A percentile compares a stretch with the other conserved stretches of the same genome.
These are phyloP conservation scores for Rhododendron ferrugineum DNA, from an alignment of 148 eudicot genomes.

Conservation along the genomic window DNA sequence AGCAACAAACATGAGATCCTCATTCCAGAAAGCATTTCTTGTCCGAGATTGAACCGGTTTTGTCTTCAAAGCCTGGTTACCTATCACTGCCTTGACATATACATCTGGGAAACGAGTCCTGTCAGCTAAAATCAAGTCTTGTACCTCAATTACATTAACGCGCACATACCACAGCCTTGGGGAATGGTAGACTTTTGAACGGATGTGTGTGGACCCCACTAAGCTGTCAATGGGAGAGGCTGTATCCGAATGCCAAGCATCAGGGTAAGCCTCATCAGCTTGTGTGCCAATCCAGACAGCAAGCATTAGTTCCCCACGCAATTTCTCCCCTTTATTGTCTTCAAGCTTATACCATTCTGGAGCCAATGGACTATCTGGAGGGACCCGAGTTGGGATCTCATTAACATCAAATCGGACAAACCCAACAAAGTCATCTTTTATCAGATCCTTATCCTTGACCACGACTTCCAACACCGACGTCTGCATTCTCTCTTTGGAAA, in stretches of 20 bases:
- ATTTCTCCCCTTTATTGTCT: slow-evolving; percentile 53
- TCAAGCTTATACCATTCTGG: slow-evolving; percentile 82
- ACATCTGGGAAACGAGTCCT: slow-evolving; percentile 58
- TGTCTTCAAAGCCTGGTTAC: slow-evolving; percentile 43
- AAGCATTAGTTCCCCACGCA: slow-evolving; percentile 68
- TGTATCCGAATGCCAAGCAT: slow-evolving; percentile 78
- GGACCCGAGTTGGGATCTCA: slow-evolving; percentile 67
- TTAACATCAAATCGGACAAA: slow-evolving; percentile 45
- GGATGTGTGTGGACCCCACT: slow-evolving; percentile 21
- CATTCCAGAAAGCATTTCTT: slow-evolving; percentile 68
- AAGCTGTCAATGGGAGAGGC: slow-evolving; percentile 35
- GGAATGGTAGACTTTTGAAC: slow-evolving; percentile 73
- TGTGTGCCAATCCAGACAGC: slow-evolving; percentile 90
- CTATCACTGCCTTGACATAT: slow-evolving; percentile 57
- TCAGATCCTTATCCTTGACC: slow-evolving; percentile 68
- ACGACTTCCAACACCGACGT: slow-evolving; percentile 53
- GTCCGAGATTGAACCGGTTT: slow-evolving; percentile 52
- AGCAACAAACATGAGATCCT: slow-evolving; percentile 84
- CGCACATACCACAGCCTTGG: slow-evolving; percentile 77
- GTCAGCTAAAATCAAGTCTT: slow-evolving; percentile 50
- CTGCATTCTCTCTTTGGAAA: slow-evolving; percentile 66
- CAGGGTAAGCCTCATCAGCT: slow-evolving; percentile 87
- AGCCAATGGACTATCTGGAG: slow-evolving; percentile 91
- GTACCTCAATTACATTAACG: slow-evolving; percentile 66
- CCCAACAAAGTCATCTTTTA: slow-evolving; percentile 84